Evolutionary conservation across 164 flowering plant species (phyloP), one percentile per base, ranked within the genome.

Genomic region (Malania oleifera): DNA sequence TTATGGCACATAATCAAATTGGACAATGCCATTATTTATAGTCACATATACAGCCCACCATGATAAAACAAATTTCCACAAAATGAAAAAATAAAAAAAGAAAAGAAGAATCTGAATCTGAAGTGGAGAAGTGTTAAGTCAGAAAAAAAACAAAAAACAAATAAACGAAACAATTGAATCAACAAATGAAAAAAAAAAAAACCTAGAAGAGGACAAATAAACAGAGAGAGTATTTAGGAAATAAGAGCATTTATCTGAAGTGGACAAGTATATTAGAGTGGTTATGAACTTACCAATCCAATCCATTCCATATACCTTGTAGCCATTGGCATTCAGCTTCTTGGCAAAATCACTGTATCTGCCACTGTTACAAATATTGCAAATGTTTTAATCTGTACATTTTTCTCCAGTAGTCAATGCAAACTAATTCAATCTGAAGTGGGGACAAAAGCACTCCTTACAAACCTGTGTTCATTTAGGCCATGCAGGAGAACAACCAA

Each of bases 391-490:
- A 44, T n/a, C 4, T 22, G 52, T 22, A 20, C 31, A 34, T 3
- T 39, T 10, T 3, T 39, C n/a, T 34, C 53, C 22, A n/a, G n/a
- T 15, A 7, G 55, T 25, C 22, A 60, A 38, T 31, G 20, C 13
- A 49, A 22, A 5, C 17, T 15, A 4, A 38, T 24, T 1, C 24
- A 18, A 59, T 18, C 7, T 46, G 25, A 48, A n/a, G n/a, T n/a
- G n/a, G n/a, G n/a, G 12, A 9, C 41, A 13, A 28, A 52, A 69
- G 27, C 54, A 68, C 37, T 35, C 25, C 18, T 18, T 2, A 66
- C 68, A 41, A 59, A 89, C 98, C 98, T 85, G 82, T 89, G 98
- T 74, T 92, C 96, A 60, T 92, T 92, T 22, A 92, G 78, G 47
- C 98, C 98, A 77, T 92, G 98, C 68, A 91, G 28, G 60, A 91